Conservation (phyloP, 176 grass and related monocot species). For the Carex kokanica region DNA sequence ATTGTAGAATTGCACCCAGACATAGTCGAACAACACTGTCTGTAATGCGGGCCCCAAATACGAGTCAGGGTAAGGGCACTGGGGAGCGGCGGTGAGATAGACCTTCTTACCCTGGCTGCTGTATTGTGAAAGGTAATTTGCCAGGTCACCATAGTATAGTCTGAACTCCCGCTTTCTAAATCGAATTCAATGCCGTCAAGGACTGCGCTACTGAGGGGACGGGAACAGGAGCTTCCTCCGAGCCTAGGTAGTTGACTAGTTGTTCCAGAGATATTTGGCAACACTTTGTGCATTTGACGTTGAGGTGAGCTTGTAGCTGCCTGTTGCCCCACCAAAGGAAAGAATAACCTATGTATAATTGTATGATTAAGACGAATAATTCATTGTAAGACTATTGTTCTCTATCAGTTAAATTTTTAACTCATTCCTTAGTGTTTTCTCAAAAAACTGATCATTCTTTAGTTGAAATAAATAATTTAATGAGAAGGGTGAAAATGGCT, state of each 20-base stretch:
- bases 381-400: neutral
- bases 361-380: neutral
- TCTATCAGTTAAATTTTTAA: neutral
- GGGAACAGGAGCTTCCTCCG: slow-evolving; percentile 40
- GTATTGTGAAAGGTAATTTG: slow-evolving; percentile 44
- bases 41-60: slow-evolving; percentile 36
- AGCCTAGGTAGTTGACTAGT: no score
- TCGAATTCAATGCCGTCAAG: slow-evolving; percentile 78
- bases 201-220: slow-evolving; percentile 47
- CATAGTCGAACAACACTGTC: slow-evolving; percentile 55
- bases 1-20: slow-evolving; percentile 90
- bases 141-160: slow-evolving; percentile 52
- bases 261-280: slow-evolving; percentile 63
- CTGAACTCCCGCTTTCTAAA: slow-evolving; percentile 51
- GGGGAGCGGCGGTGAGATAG: slow-evolving; percentile 62
- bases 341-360: slow-evolving; percentile 45
- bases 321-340: slow-evolving; percentile 51
- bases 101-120: slow-evolving; percentile 39
- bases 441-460: no score
- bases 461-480: neutral
- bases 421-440: no score
- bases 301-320: slow-evolving; percentile 53
- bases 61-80: slow-evolving; percentile 67
- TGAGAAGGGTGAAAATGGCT: no score
- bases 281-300: slow-evolving; percentile 30